These are phyloP conservation scores for Thalassia testudinum DNA, from an alignment of 116 monocot species.

Conservation along the genomic window DNA sequence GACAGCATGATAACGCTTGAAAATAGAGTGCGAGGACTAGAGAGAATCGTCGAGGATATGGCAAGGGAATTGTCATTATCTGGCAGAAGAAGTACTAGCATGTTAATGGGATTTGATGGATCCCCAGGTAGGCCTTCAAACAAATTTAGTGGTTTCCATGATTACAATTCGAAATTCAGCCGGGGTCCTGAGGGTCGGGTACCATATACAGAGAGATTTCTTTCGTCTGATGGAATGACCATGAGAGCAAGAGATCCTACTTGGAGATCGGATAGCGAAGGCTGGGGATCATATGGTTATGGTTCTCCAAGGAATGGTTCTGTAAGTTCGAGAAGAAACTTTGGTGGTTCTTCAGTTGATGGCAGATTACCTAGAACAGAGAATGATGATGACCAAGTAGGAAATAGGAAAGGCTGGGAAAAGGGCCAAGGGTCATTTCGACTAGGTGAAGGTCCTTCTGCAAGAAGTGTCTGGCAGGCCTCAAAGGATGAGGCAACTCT, in stretches of 20 bases:
- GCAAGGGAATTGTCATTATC: constrained; percentile 66
- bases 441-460: constrained; percentile 94
- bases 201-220: constrained; percentile 53
- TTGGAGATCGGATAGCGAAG: constrained; percentile 64
- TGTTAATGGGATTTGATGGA: constrained; percentile 56
- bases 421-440: constrained; percentile 73
- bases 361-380: constrained; percentile 39
- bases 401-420: constrained; percentile 51
- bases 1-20: constrained; percentile 94
- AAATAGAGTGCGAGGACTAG: constrained; percentile 76
- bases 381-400: constrained; percentile 32
- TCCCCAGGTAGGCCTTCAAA: constrained; percentile 49
- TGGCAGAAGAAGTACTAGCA: constrained; percentile 34
- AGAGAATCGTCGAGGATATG: constrained; percentile 95
- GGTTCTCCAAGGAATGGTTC: constrained; percentile 26
- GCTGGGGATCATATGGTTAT: constrained; percentile 43
- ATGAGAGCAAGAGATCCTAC: constrained; percentile 38
- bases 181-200: constrained; percentile 33
- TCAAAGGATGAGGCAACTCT: constrained; percentile 95
- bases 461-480: constrained; percentile 97
- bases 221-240: constrained; percentile 35
- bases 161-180: constrained; percentile 63
- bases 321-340: constrained; percentile 32
- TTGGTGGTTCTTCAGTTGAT: constrained; percentile 21
- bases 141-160: constrained; percentile 66